Evolutionary conservation across 192 early-diverging fungal species (phyloP).

Genomic region (Rhizophagus prolifer): DNA sequence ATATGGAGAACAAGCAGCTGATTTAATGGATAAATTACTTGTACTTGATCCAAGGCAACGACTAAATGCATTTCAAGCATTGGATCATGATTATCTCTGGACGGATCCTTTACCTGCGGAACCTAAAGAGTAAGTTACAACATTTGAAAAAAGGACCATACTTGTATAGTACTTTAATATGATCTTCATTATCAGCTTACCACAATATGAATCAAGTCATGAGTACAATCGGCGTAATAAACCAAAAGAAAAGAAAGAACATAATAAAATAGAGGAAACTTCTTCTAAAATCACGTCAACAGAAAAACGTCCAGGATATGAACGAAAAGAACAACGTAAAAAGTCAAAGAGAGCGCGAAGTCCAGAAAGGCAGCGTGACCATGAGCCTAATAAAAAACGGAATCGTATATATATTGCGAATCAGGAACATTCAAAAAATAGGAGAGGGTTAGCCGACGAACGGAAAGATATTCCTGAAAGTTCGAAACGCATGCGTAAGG

Average conservation of each 20-base stretch:
- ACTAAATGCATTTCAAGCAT: constrained; percentile 68
- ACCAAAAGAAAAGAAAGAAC: constrained; percentile 3
- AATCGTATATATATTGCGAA: background rate
- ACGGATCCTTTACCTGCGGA: constrained; percentile 69
- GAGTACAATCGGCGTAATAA: constrained; percentile 64
- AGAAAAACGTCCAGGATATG: background rate
- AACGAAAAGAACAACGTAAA: background rate
- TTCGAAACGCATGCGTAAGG: background rate
- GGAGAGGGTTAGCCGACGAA: background rate
- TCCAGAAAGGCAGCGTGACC: background rate
- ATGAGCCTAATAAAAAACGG: background rate
- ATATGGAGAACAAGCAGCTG: constrained; percentile 60
- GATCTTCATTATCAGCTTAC: constrained; percentile 43
- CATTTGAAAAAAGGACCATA: background rate
- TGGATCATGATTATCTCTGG: constrained; percentile 83
- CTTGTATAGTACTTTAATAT: background rate
- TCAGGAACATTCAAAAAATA: background rate
- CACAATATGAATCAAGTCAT: constrained; percentile 75
- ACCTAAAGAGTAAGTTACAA: constrained; percentile 54
- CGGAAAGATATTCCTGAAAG: background rate
- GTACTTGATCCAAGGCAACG: constrained; percentile 74
- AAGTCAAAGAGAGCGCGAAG: background rate
- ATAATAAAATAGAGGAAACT: background rate
- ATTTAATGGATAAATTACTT: constrained; percentile 79
- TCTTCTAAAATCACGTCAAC: background rate